These are phyloP conservation scores for Aurinia saxatilis DNA, from an alignment of 345 rosid genomes.

Conservation along the genomic window DNA sequence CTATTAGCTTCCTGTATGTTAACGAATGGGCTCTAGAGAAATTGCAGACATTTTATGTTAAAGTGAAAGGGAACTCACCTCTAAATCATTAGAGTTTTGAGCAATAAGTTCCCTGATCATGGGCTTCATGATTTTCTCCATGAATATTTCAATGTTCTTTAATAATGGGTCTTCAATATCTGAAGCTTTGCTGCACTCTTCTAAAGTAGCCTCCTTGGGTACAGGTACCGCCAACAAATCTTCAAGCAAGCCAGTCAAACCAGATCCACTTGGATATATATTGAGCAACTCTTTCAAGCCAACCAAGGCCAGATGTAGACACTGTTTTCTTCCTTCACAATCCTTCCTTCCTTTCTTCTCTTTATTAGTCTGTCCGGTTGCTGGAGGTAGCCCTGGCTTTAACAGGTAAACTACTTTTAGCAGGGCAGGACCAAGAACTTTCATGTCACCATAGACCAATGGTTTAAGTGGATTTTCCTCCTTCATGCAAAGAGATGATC, in stretches of 20 bases:
- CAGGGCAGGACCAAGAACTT: slow-evolving; percentile 50
- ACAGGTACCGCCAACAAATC: slow-evolving; percentile 44
- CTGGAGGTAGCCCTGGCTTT: slow-evolving; percentile 30
- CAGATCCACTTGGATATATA: slow-evolving; percentile 34
- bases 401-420: slow-evolving; percentile 54
- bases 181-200: slow-evolving; percentile 35
- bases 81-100: slow-evolving; percentile 38
- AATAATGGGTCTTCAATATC: slow-evolving; percentile 38
- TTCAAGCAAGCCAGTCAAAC: slow-evolving; percentile 46
- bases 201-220: slow-evolving; percentile 30
- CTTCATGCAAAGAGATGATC: slow-evolving; percentile 34
- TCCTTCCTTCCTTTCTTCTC: slow-evolving; percentile 32
- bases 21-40: slow-evolving; percentile 1
- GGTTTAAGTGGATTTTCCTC: slow-evolving; percentile 51
- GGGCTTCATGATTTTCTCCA: slow-evolving; percentile 50
- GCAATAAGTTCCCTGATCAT: slow-evolving; percentile 44
- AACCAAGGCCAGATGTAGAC: slow-evolving; percentile 48
- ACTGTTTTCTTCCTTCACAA: slow-evolving; percentile 46
- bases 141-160: slow-evolving; percentile 38
- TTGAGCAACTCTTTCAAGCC: slow-evolving; percentile 62
- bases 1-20: background rate
- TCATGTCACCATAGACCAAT: slow-evolving; percentile 56
- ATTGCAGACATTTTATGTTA: background rate
- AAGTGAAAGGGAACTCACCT: slow-evolving; percentile 38
- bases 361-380: slow-evolving; percentile 30